Evolutionary conservation across 495 filamentous ascomycete species (phyloP), one percentile per base, ranked within the genome.

Genomic region (Lophiotrema nucula): DNA sequence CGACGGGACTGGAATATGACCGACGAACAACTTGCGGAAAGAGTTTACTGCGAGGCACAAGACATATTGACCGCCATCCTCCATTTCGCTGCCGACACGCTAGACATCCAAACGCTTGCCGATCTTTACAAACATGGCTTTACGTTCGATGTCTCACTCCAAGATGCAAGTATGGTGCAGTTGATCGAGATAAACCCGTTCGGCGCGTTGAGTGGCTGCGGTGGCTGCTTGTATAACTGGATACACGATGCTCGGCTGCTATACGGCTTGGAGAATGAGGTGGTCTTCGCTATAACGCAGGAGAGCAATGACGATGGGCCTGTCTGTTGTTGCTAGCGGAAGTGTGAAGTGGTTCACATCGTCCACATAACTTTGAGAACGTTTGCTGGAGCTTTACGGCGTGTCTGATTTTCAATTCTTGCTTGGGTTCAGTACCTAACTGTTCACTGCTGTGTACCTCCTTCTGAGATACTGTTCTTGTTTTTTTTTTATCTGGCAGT

Each of bases 151-250:
- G 13, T 47, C 23, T 16, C 10, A 10, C 13, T 47, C 4, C 22
- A 47, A 26, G 22, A 26, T 8, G 10, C 16, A 8, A 22, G 23
- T 23, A 22, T 5, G 4, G 15, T 16, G 16, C 16, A 26, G 44
- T 22, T 47, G 13, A 22, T 47, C 13, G 44, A 47, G 44, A 47
- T 47, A 10, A 47, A 47, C 26, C 44, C 44, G 8, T 47, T 47
- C 44, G 44, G 44, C 22, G 44, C 44, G 4, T 8, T 47, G 22
- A 47, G 44, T 47, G 44, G 44, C 22, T 47, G 44, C 44, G 44
- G 44, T 3, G 44, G 18, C 4, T 47, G 44, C 26, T 16, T 47
- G 44, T 47, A 23, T 22, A 47, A 47, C 22, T 47, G 44, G 44
- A 22, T 47, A 11, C 11, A 11, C 8, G 44, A 47, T 47, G 44